Percentiles rank a stretch among this genome's conserved stretches.
Conservation (phyloP, 371 early-diverging fungal species). For the Rhizopus delemar region DNA sequence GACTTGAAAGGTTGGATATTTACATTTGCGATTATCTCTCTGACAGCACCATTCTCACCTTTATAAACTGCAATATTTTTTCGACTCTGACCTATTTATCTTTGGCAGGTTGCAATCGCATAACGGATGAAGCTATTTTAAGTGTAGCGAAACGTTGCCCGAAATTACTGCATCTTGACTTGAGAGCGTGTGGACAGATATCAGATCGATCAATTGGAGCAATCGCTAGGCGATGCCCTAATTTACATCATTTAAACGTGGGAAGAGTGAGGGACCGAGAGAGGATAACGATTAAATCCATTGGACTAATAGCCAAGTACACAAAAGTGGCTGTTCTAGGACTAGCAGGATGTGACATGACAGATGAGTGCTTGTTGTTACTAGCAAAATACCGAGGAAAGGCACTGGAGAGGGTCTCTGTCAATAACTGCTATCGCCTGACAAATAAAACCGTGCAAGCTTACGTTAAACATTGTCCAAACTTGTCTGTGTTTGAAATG, state of each 20-base stretch:
- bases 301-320: conserved; percentile 51
- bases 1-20: conserved; percentile 38
- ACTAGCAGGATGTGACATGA: conserved; percentile 60
- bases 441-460: conserved; percentile 54
- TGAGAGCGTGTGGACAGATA: conserved; percentile 58
- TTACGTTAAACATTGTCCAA: conserved; percentile 48
- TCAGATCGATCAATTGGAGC: conserved; percentile 51
- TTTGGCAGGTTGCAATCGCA: conserved; percentile 58
- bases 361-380: conserved; percentile 54
- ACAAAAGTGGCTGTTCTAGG: conserved; percentile 57
- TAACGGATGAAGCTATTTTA: conserved; percentile 52
- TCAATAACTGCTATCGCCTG: conserved; percentile 57
- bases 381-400: conserved; percentile 48
- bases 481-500: conserved; percentile 61
- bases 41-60: conserved; percentile 17
- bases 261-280: conserved; percentile 57
- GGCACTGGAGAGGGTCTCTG: conserved; percentile 56
- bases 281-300: conserved; percentile 52
- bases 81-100: conserved; percentile 45
- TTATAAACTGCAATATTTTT: conserved; percentile 23
- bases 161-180: conserved; percentile 50
- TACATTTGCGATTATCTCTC: conserved; percentile 62
- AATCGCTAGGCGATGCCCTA: conserved; percentile 50
- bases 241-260: conserved; percentile 56
- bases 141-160: conserved; percentile 48